These are phyloP conservation scores for Trichoderma citrinoviride DNA, from an alignment of 2,329 filamentous ascomycete genomes.

Conservation along the genomic window DNA sequence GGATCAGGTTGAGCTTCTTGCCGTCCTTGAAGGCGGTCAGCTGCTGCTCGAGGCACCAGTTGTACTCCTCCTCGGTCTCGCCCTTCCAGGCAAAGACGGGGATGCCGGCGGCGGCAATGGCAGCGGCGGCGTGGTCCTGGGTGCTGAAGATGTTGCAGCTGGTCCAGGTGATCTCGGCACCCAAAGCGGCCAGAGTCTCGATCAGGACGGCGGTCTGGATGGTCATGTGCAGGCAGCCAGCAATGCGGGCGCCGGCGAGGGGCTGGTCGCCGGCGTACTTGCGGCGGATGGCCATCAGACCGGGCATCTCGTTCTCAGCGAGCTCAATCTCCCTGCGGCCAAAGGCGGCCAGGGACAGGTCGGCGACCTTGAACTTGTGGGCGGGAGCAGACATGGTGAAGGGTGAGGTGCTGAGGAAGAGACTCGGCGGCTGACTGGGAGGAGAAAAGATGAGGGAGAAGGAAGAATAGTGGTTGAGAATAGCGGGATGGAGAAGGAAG, in stretches of 20 bases:
- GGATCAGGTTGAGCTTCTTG: conserved; percentile 97
- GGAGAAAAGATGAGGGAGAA: neutral
- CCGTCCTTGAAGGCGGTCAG: conserved; percentile 93
- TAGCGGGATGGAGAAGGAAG: conserved; percentile 27
- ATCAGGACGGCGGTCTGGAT: conserved; percentile 99
- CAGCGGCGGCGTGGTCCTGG: conserved; percentile 96
- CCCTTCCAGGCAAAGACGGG: conserved; percentile 79
- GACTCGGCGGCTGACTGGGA: conserved; percentile 20
- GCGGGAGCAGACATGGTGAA: conserved; percentile 71
- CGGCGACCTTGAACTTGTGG: conserved; percentile 95
- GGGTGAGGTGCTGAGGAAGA: conserved; percentile 25
- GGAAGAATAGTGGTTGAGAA: conserved; percentile 1
- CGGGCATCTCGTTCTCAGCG: conserved; percentile 95
- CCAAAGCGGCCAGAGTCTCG: conserved; percentile 91
- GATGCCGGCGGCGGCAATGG: conserved; percentile 89
- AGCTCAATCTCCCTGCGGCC: conserved; percentile 99
- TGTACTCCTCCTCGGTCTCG: conserved; percentile 99
- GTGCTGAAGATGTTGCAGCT: conserved; percentile 99
- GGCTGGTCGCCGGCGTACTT: conserved; percentile 95
- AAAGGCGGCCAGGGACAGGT: conserved; percentile 96
- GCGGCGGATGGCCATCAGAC: conserved; percentile 89
- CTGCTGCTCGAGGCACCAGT: conserved; percentile 99
- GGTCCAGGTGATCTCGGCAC: conserved; percentile 98
- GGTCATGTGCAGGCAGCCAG: conserved; percentile 98
- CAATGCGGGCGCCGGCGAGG: conserved; percentile 89